phyloP scores from a whole-genome alignment of 805 yeast genomes.

The Phaffomyces opuntiae region DNA sequence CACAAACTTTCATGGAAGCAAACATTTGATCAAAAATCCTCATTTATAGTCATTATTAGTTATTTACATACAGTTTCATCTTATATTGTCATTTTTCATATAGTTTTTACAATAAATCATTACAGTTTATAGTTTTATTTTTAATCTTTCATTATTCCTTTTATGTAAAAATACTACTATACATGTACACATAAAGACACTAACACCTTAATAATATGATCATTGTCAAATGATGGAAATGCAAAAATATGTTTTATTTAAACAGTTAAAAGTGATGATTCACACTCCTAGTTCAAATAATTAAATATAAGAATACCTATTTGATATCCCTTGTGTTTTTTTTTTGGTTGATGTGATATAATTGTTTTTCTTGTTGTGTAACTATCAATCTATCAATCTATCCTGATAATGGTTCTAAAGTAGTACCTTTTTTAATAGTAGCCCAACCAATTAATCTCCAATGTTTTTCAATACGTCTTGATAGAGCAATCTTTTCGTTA shows the following conservation, averaged over 20 bases:
- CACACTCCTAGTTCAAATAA: neutral
- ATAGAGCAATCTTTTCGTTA: constrained; percentile 95
- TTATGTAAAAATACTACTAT: constrained; percentile 1
- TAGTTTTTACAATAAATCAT: neutral
- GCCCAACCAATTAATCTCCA: constrained; percentile 99
- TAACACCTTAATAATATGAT: neutral
- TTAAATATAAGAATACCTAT: neutral
- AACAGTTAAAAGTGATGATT: neutral
- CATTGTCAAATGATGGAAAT: neutral
- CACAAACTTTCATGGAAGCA: constrained; percentile 32
- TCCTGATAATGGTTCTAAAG: constrained; percentile 59
- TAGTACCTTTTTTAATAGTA: constrained; percentile 89
- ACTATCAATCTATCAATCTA: neutral
- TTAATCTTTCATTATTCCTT: constrained; percentile 1
- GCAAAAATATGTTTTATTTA: neutral
- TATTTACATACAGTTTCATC: neutral
- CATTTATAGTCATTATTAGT: neutral
- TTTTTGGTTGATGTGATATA: too few relatives aligned
- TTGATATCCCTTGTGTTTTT: neutral
- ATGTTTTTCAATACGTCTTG: constrained; percentile 98
- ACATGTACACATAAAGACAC: constrained; percentile 1
- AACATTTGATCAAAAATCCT: neutral
- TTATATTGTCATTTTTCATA: too few relatives aligned
- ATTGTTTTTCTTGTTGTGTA: too few relatives aligned
- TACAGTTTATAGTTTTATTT: neutral